Evolutionary conservation across 768 basidiomycete genomes (phyloP).

Genomic region (Serendipita sp.): DNA sequence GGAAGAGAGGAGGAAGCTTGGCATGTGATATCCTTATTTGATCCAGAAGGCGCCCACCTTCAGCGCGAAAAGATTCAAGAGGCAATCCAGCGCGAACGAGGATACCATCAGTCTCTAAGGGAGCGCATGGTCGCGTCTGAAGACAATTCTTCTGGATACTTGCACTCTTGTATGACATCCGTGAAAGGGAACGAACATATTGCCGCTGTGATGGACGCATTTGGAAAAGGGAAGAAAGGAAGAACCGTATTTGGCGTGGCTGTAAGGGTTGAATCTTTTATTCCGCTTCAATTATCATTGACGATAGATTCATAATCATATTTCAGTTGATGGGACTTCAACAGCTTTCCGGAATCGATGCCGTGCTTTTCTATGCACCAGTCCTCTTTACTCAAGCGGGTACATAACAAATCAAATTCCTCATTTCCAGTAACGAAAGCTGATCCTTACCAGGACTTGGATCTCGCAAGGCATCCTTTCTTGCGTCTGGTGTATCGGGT

Average conservation of each 20-base stretch:
- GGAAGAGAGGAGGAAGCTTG: constrained; percentile 22
- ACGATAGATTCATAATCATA: background rate
- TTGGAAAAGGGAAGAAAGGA: constrained; percentile 23
- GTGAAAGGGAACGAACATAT: constrained; percentile 11
- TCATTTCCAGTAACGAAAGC: background rate
- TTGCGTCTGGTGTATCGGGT: constrained; percentile 35
- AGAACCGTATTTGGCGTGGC: constrained; percentile 29
- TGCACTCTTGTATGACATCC: constrained; percentile 5
- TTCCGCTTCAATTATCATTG: background rate
- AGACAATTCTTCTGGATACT: background rate
- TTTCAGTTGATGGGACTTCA: constrained; percentile 9
- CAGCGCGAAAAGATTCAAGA: constrained; percentile 20
- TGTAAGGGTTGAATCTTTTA: constrained; percentile 22
- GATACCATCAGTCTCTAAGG: background rate
- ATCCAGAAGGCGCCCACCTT: constrained; percentile 6
- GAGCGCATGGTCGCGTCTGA: constrained; percentile 5
- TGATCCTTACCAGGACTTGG: constrained; percentile 23
- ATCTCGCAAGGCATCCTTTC: constrained; percentile 30
- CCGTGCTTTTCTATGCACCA: constrained; percentile 28
- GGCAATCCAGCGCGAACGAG: constrained; percentile 15
- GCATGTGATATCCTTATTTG: background rate
- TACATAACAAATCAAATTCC: background rate
- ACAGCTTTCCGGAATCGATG: constrained; percentile 23
- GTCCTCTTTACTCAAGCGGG: constrained; percentile 31
- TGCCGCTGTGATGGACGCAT: constrained; percentile 17